Percentiles rank a stretch among this genome's conserved stretches.
Conservation (phyloP, 108 stramenopile genomes). For the Hondaea fermentalgiana region DNA sequence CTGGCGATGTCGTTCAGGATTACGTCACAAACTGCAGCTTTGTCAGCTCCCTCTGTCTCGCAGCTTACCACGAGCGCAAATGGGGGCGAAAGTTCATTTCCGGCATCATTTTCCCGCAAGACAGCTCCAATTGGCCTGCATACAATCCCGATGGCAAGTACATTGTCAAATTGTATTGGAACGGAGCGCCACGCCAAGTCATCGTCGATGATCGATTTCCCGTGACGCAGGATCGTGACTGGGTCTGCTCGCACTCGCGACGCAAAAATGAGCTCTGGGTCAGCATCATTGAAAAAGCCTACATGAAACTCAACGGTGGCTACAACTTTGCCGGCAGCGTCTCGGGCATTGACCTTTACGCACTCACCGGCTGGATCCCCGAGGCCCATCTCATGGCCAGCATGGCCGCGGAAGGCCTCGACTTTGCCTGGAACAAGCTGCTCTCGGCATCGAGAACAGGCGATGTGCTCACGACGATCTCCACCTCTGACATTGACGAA, state of each 20-base stretch:
- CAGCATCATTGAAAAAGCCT: slow-evolving; percentile 84
- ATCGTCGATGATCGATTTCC: slow-evolving; percentile 81
- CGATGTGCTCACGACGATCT: slow-evolving; percentile 75
- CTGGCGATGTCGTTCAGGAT: slow-evolving; percentile 66
- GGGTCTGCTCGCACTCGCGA: slow-evolving; percentile 64
- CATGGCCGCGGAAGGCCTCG: slow-evolving; percentile 42
- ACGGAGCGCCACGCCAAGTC: slow-evolving; percentile 73
- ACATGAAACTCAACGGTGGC: slow-evolving; percentile 72
- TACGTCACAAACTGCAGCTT: slow-evolving; percentile 82
- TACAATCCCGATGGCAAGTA: slow-evolving; percentile 81
- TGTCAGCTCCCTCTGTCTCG: slow-evolving; percentile 75
- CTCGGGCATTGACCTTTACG: slow-evolving; percentile 74
- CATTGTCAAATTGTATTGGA: slow-evolving; percentile 81
- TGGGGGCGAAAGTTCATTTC: slow-evolving; percentile 58
- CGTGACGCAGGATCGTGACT: slow-evolving; percentile 54
- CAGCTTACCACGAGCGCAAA: slow-evolving; percentile 67
- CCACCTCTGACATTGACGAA: slow-evolving; percentile 57
- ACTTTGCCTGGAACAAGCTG: slow-evolving; percentile 71
- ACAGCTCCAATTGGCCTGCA: slow-evolving; percentile 48
- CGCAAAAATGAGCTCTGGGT: slow-evolving; percentile 70
- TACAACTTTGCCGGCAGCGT: slow-evolving; percentile 88
- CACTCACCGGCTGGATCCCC: slow-evolving; percentile 86
- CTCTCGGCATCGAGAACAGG: slow-evolving; percentile 60
- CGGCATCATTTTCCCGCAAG: slow-evolving; percentile 69
- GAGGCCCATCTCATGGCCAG: slow-evolving; percentile 64